Conservation (phyloP, 1,284 basidiomycete species). For the Rhodotorula sp. region DNA sequence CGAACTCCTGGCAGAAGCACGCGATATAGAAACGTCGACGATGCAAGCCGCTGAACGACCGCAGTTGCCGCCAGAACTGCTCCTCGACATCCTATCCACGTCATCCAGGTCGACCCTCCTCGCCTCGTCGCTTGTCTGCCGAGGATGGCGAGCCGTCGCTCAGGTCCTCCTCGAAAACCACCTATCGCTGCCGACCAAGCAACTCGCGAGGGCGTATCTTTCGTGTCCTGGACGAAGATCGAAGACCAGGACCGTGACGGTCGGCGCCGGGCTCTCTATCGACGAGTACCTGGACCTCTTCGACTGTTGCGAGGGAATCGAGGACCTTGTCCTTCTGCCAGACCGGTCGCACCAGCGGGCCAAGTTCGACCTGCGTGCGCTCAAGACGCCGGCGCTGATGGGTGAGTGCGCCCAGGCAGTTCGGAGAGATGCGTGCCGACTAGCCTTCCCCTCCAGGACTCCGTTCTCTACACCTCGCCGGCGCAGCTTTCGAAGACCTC, state of each 20-base stretch:
- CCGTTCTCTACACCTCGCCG: background rate
- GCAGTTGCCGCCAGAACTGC: conserved; percentile 15
- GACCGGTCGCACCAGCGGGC: background rate
- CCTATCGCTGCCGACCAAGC: conserved; percentile 7
- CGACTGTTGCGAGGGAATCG: conserved; percentile 1
- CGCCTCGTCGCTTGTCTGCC: conserved; percentile 11
- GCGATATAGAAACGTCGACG: background rate
- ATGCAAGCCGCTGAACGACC: background rate
- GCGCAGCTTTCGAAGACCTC: conserved; percentile 9
- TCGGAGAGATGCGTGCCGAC: background rate
- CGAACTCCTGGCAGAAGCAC: background rate
- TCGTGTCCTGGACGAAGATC: background rate
- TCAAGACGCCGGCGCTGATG: conserved; percentile 2
- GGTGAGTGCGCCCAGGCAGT: background rate
- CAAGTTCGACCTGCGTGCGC: conserved; percentile 14
- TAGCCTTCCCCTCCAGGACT: conserved; percentile 1
- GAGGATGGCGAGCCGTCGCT: background rate
- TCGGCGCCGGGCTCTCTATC: conserved; percentile 6
- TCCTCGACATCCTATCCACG: conserved; percentile 13
- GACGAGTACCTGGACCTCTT: conserved; percentile 7
- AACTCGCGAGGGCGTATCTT: conserved; percentile 6
- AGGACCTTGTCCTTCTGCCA: conserved; percentile 4
- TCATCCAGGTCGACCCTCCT: background rate
- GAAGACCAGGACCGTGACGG: background rate
- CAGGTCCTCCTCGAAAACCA: conserved; percentile 13